These are phyloP conservation scores for Onygenales sp. DNA, from an alignment of 2,329 filamentous ascomycete species.

Conservation along the genomic window DNA sequence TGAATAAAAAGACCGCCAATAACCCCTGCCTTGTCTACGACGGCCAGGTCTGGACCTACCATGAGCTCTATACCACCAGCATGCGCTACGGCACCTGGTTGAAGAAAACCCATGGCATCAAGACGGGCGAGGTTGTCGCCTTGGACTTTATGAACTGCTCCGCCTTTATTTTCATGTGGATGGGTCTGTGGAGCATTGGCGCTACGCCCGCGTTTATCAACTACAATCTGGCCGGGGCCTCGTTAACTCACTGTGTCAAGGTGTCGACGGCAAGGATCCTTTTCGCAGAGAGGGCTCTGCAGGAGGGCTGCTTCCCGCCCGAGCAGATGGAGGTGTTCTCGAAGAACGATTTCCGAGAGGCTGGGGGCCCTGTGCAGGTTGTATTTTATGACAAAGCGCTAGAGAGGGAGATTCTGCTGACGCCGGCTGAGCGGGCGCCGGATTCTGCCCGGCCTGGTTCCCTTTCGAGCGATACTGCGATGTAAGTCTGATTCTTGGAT, in stretches of 20 bases:
- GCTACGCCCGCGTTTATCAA: conserved; percentile 81
- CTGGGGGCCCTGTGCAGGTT: conserved; percentile 44
- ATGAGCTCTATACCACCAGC: conserved; percentile 60
- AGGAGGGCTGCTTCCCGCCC: conserved; percentile 37
- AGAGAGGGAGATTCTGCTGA: conserved; percentile 45
- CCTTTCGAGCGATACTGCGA: conserved; percentile 47
- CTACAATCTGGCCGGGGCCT: conserved; percentile 65
- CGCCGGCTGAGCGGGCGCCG: conserved; percentile 46
- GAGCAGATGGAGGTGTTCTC: conserved; percentile 34
- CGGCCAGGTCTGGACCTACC: conserved; percentile 61
- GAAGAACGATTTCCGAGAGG: conserved; percentile 26
- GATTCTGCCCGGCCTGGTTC: conserved; percentile 47
- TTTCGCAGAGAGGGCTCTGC: conserved; percentile 60
- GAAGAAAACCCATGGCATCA: conserved; percentile 52
- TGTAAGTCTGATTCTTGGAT: background rate
- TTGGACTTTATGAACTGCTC: conserved; percentile 74
- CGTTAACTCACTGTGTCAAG: conserved; percentile 64
- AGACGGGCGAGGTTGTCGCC: conserved; percentile 66
- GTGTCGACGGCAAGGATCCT: conserved; percentile 58
- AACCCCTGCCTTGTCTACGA: conserved; percentile 58
- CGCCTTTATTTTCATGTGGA: conserved; percentile 64
- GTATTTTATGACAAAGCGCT: conserved; percentile 52
- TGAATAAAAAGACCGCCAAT: conserved; percentile 40
- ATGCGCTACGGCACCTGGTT: conserved; percentile 70
- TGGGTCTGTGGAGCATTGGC: conserved; percentile 74